phyloP scores from a whole-genome alignment of 345 rosid genomes.

The Eutrema japonicum region DNA sequence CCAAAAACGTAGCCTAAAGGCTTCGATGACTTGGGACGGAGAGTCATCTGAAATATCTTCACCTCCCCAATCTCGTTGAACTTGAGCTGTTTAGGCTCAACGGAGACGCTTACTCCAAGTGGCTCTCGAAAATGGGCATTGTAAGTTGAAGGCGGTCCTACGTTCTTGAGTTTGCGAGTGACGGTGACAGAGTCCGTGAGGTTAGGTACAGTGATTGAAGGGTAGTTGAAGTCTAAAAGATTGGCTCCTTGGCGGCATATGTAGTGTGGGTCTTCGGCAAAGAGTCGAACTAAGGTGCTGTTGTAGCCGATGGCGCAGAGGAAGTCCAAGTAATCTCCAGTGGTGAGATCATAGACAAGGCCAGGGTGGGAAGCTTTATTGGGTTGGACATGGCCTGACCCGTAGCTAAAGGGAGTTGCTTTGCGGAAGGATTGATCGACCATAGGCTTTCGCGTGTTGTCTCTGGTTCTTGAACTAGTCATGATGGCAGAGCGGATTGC shows the following conservation, averaged over 20 bases:
- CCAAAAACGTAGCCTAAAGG: constrained; percentile 51
- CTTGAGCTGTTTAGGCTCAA: constrained; percentile 54
- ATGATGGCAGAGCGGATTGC: constrained; percentile 65
- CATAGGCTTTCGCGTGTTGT: constrained; percentile 52
- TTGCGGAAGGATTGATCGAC: constrained; percentile 39
- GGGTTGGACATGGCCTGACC: constrained; percentile 76
- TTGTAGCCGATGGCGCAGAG: constrained; percentile 74
- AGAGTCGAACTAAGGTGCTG: constrained; percentile 35
- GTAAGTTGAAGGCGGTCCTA: constrained; percentile 66
- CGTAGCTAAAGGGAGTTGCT: constrained; percentile 67
- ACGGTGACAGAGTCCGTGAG: constrained; percentile 44
- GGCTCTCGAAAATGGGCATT: constrained; percentile 44
- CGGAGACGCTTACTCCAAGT: constrained; percentile 51
- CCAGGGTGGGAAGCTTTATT: constrained; percentile 79
- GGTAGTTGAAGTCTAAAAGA: constrained; percentile 69
- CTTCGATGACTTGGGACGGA: constrained; percentile 14
- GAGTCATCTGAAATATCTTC: constrained; percentile 48
- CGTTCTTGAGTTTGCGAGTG: constrained; percentile 64
- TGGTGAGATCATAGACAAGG: constrained; percentile 61
- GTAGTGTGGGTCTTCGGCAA: constrained; percentile 42
- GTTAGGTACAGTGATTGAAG: constrained; percentile 60
- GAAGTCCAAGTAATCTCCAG: constrained; percentile 64
- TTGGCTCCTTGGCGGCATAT: constrained; percentile 50
- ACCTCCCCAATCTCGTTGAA: constrained; percentile 60
- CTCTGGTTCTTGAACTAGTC: constrained; percentile 71